Percentiles rank a stretch among this genome's conserved stretches.
Evolutionary conservation across 495 filamentous ascomycete species (phyloP).

Genomic region (Clohesyomyces aquaticus): DNA sequence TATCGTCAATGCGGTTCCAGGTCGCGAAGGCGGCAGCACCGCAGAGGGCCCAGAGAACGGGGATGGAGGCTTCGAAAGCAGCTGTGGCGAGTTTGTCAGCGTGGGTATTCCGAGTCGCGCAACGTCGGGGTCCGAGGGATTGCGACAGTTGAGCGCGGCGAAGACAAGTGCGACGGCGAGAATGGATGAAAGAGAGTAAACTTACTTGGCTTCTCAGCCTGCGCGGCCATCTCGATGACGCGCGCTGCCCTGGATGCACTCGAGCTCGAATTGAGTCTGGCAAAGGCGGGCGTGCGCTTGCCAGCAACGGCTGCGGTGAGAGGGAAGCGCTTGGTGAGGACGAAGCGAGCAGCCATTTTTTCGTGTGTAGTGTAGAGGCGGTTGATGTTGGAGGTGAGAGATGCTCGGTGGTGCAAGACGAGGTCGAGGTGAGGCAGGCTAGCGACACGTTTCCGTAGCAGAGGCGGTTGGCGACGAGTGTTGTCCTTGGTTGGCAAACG

Average conservation of each 20-base stretch:
- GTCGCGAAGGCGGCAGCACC: slow-evolving; percentile 15
- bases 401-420: background rate
- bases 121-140: background rate
- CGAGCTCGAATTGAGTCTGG: slow-evolving; percentile 25
- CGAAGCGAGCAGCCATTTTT: slow-evolving; percentile 19
- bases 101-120: background rate
- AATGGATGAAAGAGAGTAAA: background rate
- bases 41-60: slow-evolving; percentile 20
- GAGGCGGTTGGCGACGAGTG: too few relatives aligned
- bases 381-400: background rate
- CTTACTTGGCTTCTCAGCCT: slow-evolving; percentile 27
- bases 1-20: slow-evolving; percentile 23
- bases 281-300: slow-evolving; percentile 9
- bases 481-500: background rate
- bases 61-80: slow-evolving; percentile 27
- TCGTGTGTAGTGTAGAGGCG: background rate
- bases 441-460: background rate
- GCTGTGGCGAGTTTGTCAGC: background rate
- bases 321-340: slow-evolving; percentile 15
- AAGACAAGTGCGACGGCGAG: background rate
- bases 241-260: slow-evolving; percentile 2
- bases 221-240: slow-evolving; percentile 25
- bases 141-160: background rate
- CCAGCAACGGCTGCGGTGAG: slow-evolving; percentile 16
- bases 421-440: too few relatives aligned